Conservation (phyloP, 345 rosid genomes). For the Angophora floribunda region DNA sequence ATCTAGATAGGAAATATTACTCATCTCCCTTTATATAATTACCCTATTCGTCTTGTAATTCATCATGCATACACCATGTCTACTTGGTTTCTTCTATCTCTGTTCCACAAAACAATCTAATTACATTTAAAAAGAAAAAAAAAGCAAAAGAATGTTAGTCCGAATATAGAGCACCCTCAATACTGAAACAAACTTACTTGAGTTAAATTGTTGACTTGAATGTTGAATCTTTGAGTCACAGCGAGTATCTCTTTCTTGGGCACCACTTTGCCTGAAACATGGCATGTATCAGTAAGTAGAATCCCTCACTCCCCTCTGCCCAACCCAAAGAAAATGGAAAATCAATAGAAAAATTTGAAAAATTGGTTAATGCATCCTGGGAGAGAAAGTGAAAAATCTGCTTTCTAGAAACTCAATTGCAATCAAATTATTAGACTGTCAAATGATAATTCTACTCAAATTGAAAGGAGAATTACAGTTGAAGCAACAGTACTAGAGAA, state of each 20-base stretch:
- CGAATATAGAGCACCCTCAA: background rate
- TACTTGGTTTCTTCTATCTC: background rate
- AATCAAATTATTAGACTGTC: background rate
- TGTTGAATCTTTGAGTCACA: conserved; percentile 65
- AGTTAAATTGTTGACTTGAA: conserved; percentile 94
- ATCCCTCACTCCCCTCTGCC: background rate
- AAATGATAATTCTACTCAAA: background rate
- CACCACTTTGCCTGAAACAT: conserved; percentile 42
- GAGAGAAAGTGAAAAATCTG: background rate
- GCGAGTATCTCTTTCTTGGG: conserved; percentile 57
- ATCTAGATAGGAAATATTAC: background rate
- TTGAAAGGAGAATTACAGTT: background rate
- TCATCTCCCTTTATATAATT: background rate
- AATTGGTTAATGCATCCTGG: background rate
- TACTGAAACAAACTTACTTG: conserved; percentile 43
- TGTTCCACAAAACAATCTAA: background rate
- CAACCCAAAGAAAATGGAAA: background rate
- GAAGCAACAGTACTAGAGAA: background rate
- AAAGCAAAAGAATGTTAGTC: background rate
- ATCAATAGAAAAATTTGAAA: background rate
- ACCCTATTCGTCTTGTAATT: background rate
- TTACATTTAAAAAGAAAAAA: background rate
- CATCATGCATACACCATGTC: background rate
- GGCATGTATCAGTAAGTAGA: background rate
- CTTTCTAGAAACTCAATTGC: background rate